Base-by-base conservation (phyloP, 768 basidiomycete species). In the Tricholoma saponaceum region DNA sequence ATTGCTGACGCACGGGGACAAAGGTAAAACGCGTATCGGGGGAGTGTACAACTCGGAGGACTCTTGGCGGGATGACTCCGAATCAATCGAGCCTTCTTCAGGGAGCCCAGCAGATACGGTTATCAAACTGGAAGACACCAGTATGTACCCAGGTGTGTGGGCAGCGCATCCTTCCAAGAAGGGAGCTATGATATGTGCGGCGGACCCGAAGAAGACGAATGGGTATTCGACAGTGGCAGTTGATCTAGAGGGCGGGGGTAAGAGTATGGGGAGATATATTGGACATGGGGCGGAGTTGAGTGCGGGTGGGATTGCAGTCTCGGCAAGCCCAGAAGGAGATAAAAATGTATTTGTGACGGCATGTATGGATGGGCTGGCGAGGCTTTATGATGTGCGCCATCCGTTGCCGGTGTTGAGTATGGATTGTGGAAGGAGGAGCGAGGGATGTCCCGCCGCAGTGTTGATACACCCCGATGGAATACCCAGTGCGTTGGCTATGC, bases 281-380 rank as follows among this genome's bases (percentile, higher is more conserved):
- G 79, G 76, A 1, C 72, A 76, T 54, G 76, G 74, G 7, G 76
- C 68, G 1, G 57, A 52, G 8, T 66, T 76, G 6, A 74, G 72
- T 58, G 62, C 55, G 0, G 10, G 12, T 10, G 41, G 41, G 41
- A 43, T 43, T 20, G 41, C 41, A 4, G 18, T 43, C 41, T 20
- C 41, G 1, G 41, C 41, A 10, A 43, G 18, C 41, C 41, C 41
- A 20, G 41, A 43, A 2, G 70, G 59, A 0, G 75, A 77, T 51
- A 68, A 70, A 3, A 71, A 74, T 55, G 43, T 64, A 0, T 79
- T 79, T 61, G 58, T 70, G n/a, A 76, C 74, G 0, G 67, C 67
- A 4, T 67, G 69, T 28, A 60, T 47, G 14, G 78, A 80, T 56
- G 76, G 79, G 1, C 67, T 67, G 41, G 74, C 70, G 22, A 58